phyloP scores from a whole-genome alignment of 495 filamentous ascomycete genomes.

The Cryomyces antarcticus region DNA sequence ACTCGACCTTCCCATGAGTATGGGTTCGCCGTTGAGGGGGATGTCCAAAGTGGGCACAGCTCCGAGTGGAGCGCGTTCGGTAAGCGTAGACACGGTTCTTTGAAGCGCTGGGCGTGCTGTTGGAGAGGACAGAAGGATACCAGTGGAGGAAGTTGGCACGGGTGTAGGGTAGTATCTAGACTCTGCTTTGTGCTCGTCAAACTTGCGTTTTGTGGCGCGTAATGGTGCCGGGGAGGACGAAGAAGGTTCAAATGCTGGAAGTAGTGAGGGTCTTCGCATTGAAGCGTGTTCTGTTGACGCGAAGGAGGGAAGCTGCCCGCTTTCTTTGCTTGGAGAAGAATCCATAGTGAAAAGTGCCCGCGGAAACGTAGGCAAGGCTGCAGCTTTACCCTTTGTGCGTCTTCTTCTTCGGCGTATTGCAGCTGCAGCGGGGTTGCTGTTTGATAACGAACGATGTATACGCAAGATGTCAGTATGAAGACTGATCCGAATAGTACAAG shows the following conservation, averaged over 20 bases:
- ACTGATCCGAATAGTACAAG: no score
- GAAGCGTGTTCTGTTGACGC: background rate
- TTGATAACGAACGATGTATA: no score
- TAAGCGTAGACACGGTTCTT: conserved; percentile 44
- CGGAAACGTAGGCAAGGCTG: no score
- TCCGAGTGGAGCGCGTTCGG: conserved; percentile 69
- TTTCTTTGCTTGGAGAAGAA: no score
- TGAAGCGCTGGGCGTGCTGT: conserved; percentile 36
- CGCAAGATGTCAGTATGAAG: no score
- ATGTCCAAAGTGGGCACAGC: conserved; percentile 63
- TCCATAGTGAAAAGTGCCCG: no score
- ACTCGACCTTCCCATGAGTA: conserved; percentile 80
- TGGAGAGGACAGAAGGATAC: conserved; percentile 78
- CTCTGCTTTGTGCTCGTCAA: conserved; percentile 32
- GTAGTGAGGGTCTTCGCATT: conserved; percentile 34
- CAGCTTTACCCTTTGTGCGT: no score
- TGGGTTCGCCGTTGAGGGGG: conserved; percentile 57
- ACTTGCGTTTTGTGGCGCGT: conserved; percentile 28
- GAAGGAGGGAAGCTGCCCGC: no score
- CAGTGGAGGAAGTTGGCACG: conserved; percentile 79
- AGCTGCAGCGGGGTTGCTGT: no score
- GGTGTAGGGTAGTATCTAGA: conserved; percentile 72
- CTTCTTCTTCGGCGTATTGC: no score
- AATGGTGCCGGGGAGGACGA: conserved; percentile 65
- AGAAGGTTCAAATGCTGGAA: conserved; percentile 84